These are phyloP conservation scores for Tephrocybe rancida DNA, from an alignment of 768 basidiomycete species.

Conservation along the genomic window DNA sequence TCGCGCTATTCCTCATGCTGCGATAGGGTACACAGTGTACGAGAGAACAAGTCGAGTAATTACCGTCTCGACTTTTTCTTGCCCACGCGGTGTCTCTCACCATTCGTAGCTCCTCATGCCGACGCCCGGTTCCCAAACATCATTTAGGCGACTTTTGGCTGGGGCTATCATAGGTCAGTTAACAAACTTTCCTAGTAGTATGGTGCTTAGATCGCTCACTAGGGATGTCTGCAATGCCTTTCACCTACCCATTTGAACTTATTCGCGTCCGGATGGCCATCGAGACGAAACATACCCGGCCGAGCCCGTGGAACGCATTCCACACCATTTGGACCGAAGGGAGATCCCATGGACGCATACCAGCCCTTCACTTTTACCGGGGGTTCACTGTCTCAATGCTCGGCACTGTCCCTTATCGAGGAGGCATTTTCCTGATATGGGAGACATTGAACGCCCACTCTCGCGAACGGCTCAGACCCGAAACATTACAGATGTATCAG, in stretches of 20 bases:
- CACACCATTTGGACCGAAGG: constrained; percentile 4
- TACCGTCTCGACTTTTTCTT: background rate
- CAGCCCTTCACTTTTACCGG: constrained; percentile 7
- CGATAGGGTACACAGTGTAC: constrained; percentile 6
- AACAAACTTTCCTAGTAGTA: background rate
- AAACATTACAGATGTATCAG: constrained; percentile 20
- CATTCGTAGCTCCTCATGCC: constrained; percentile 7
- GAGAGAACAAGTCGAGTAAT: constrained; percentile 5
- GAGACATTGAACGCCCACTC: constrained; percentile 27
- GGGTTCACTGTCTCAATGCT: constrained; percentile 5
- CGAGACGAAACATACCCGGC: constrained; percentile 5
- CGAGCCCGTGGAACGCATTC: background rate
- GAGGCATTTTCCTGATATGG: constrained; percentile 27
- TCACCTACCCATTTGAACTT: constrained; percentile 9
- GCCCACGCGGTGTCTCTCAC: background rate
- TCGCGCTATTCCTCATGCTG: constrained; percentile 4
- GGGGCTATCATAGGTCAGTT: background rate
- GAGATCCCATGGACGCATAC: background rate
- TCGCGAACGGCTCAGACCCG: constrained; percentile 13
- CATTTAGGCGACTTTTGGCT: background rate
- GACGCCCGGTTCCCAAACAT: background rate
- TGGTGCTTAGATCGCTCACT: background rate
- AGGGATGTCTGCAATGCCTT: constrained; percentile 2
- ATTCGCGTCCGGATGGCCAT: constrained; percentile 8
- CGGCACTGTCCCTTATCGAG: constrained; percentile 22